A percentile compares a stretch with the other conserved stretches of the same genome.
Evolutionary conservation across 1,284 basidiomycete species (phyloP).

Genomic region (Boletus putidus): DNA sequence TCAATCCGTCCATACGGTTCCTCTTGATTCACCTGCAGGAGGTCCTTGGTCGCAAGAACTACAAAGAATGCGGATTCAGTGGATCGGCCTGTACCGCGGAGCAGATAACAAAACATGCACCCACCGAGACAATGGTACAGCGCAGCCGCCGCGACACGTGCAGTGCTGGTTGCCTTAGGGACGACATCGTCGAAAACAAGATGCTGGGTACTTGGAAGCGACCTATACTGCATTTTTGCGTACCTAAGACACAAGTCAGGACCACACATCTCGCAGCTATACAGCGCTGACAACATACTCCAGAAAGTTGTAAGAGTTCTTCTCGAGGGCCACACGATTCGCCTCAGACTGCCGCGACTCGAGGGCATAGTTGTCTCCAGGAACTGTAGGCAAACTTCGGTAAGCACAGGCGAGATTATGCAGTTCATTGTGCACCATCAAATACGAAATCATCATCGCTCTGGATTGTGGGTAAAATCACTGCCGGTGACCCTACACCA

Average conservation of each 20-base stretch:
- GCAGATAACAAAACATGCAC: constrained; percentile 25
- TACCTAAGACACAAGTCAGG: constrained; percentile 50
- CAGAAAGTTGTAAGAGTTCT: constrained; percentile 73
- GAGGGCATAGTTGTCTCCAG: constrained; percentile 37
- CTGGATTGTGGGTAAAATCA: constrained; percentile 43
- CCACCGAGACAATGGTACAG: constrained; percentile 80
- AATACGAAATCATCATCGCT: constrained; percentile 64
- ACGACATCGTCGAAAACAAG: constrained; percentile 66
- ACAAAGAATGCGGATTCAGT: neutral
- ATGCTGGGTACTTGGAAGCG: constrained; percentile 48
- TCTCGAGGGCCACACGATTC: constrained; percentile 61
- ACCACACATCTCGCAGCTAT: neutral
- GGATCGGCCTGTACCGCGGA: neutral
- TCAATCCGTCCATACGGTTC: constrained; percentile 49
- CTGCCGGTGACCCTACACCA: constrained; percentile 50
- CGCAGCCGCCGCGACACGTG: constrained; percentile 72
- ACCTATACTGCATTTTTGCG: constrained; percentile 68
- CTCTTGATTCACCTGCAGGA: constrained; percentile 54
- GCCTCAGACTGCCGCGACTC: constrained; percentile 57
- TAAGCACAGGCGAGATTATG: constrained; percentile 2
- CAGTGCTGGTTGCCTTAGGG: constrained; percentile 62
- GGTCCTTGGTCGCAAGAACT: constrained; percentile 69
- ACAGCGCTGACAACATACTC: constrained; percentile 50
- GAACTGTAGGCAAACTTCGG: constrained; percentile 23
- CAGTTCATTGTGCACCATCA: constrained; percentile 45